Percentiles rank a stretch among this genome's conserved stretches.
Conservation (phyloP, 768 basidiomycete genomes). For the Cystofilobasidium macerans region DNA sequence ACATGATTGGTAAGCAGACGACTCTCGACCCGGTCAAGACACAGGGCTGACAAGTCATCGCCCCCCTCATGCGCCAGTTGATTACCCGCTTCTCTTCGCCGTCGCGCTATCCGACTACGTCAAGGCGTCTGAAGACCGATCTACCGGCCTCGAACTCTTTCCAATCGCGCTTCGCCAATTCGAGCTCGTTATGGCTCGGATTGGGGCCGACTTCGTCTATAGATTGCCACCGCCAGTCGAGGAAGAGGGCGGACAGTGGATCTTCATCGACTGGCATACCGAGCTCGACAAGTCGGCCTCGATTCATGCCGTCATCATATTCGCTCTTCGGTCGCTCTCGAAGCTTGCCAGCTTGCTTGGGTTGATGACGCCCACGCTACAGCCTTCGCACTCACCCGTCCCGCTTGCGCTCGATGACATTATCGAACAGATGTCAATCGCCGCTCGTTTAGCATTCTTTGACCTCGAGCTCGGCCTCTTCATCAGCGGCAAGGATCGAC, state of each 20-base stretch:
- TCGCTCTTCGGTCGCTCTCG: conserved; percentile 25
- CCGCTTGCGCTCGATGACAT: conserved; percentile 16
- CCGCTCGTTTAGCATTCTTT: conserved; percentile 25
- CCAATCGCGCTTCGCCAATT: conserved; percentile 27
- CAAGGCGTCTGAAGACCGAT: conserved; percentile 23
- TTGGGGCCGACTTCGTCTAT: conserved; percentile 15
- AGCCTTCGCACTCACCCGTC: not conserved
- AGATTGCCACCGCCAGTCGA: not conserved
- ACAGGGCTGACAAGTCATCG: not conserved
- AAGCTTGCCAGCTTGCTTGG: conserved; percentile 25
- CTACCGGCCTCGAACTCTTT: conserved; percentile 27
- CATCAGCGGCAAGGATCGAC: conserved; percentile 26
- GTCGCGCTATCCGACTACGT: conserved; percentile 30
- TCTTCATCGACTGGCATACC: conserved; percentile 29
- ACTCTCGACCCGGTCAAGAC: not conserved
- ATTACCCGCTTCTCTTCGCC: conserved; percentile 29
- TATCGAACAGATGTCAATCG: conserved; percentile 16
- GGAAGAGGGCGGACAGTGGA: conserved; percentile 25
- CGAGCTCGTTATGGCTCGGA: conserved; percentile 11
- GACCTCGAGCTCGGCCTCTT: conserved; percentile 21
- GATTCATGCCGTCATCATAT: conserved; percentile 28
- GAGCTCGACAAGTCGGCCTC: conserved; percentile 3
- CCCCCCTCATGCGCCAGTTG: conserved; percentile 17
- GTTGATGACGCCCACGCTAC: conserved; percentile 19
- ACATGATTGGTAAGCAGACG: conserved; percentile 22